Percentiles rank a stretch among this genome's conserved stretches.
Evolutionary conservation across 441 rosid genomes (phyloP).

Genomic region (Theobroma grandiflorum): DNA sequence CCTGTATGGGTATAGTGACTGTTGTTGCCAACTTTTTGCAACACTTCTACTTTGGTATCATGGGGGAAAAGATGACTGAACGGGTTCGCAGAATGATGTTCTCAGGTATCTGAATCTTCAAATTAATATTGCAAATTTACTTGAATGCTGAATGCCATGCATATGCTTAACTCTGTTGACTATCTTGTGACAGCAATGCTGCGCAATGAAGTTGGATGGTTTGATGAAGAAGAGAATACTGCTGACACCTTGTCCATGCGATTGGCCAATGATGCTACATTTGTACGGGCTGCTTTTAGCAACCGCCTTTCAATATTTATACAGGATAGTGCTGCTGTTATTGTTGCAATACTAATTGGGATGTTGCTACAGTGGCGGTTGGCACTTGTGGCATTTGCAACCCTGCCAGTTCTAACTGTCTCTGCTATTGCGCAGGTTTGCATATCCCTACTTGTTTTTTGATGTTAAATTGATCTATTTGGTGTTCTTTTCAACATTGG

Average conservation of each 20-base stretch:
- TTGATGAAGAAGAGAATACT: slow-evolving; percentile 96
- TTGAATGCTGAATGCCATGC: slow-evolving; percentile 19
- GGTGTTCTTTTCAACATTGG: slow-evolving; percentile 15
- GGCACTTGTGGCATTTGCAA: slow-evolving; percentile 95
- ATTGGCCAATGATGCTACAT: slow-evolving; percentile 98
- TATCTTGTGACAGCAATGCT: slow-evolving; percentile 79
- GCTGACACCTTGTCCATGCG: slow-evolving; percentile 97
- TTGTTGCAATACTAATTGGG: slow-evolving; percentile 91
- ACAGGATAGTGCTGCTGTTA: slow-evolving; percentile 89
- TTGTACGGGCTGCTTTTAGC: slow-evolving; percentile 96
- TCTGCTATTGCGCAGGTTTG: slow-evolving; percentile 98
- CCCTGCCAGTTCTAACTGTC: slow-evolving; percentile 84
- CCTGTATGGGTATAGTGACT: slow-evolving; percentile 96
- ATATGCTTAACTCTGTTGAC: slow-evolving; percentile 29
- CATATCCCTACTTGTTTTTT: slow-evolving; percentile 33
- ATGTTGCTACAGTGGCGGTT: slow-evolving; percentile 86
- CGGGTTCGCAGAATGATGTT: slow-evolving; percentile 99
- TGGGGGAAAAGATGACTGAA: slow-evolving; percentile 99
- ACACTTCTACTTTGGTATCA: slow-evolving; percentile 98
- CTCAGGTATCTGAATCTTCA: slow-evolving; percentile 64
- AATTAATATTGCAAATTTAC: background rate
- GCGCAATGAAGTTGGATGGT: slow-evolving; percentile 99
- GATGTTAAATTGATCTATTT: slow-evolving; percentile 9
- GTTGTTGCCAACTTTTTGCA: slow-evolving; percentile 97
- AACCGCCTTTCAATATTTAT: slow-evolving; percentile 94